phyloP scores from a whole-genome alignment of 1,139 yeast genomes.

The Candida sanyaensis region DNA sequence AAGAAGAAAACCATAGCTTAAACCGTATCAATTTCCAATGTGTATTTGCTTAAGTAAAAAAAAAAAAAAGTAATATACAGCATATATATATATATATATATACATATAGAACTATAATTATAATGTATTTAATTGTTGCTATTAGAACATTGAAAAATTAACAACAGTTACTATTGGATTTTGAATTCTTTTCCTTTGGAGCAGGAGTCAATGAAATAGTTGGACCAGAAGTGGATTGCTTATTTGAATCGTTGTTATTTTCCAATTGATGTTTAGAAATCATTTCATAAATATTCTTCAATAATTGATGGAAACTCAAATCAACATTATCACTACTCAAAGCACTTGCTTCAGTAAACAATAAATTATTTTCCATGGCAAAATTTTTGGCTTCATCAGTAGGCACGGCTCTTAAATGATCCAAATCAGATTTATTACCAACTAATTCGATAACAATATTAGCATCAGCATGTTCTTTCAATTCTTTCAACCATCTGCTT shows the following conservation, averaged over 20 bases:
- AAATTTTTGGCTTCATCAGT: slow-evolving; percentile 96
- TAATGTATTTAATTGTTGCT: background rate
- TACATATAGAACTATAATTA: background rate
- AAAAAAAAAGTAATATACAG: background rate
- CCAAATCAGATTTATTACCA: slow-evolving; percentile 85
- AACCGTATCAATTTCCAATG: background rate
- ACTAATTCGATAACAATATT: slow-evolving; percentile 95
- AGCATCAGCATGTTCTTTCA: slow-evolving; percentile 96
- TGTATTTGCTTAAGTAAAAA: background rate
- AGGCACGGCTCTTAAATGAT: slow-evolving; percentile 94
- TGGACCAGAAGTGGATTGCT: slow-evolving; percentile 63
- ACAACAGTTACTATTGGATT: slow-evolving; percentile 72
- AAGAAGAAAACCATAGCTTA: slow-evolving; percentile 13
- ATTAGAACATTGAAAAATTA: slow-evolving; percentile 19
- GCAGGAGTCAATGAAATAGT: slow-evolving; percentile 93
- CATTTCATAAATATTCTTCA: slow-evolving; percentile 92
- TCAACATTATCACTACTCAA: slow-evolving; percentile 94
- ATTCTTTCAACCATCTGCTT: slow-evolving; percentile 91
- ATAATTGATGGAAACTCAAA: slow-evolving; percentile 86
- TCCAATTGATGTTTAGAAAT: slow-evolving; percentile 86
- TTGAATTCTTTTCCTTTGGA: slow-evolving; percentile 74
- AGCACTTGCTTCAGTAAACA: slow-evolving; percentile 98
- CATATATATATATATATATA: slow-evolving; percentile 4
- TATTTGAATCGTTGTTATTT: slow-evolving; percentile 34
- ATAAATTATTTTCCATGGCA: slow-evolving; percentile 88